phyloP scores from a whole-genome alignment of 352 stramenopile genomes.

The Phytophthora agathidicida region DNA sequence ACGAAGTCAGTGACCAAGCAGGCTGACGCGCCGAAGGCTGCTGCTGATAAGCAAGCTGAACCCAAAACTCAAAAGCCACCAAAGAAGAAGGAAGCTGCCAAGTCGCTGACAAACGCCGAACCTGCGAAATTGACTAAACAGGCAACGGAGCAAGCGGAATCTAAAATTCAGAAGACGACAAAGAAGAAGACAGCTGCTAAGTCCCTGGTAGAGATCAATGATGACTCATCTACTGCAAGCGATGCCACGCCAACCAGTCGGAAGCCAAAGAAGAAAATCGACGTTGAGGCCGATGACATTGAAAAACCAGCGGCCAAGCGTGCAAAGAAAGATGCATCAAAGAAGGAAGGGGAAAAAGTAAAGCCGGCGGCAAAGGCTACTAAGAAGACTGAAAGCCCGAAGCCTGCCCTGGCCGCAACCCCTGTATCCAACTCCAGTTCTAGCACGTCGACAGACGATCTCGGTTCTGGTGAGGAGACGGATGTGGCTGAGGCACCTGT shows the following conservation, averaged over 20 bases:
- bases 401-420: neutral
- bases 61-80: slow-evolving; percentile 10
- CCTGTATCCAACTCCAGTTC: slow-evolving; percentile 16
- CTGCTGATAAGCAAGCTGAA: slow-evolving; percentile 2
- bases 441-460: slow-evolving; percentile 14
- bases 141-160: neutral
- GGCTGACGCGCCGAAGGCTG: neutral
- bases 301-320: slow-evolving; percentile 44
- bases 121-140: neutral
- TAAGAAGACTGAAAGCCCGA: slow-evolving; percentile 18
- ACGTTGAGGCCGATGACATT: slow-evolving; percentile 26
- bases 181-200: slow-evolving; percentile 32
- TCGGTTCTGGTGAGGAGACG: slow-evolving; percentile 23
- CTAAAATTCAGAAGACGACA: slow-evolving; percentile 14
- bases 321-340: slow-evolving; percentile 35
- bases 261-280: slow-evolving; percentile 50
- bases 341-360: slow-evolving; percentile 28
- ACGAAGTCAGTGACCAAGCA: slow-evolving; percentile 11
- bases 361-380: slow-evolving; percentile 15
- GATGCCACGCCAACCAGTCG: slow-evolving; percentile 15
- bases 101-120: slow-evolving; percentile 2
- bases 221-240: slow-evolving; percentile 32
- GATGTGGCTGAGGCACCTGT: slow-evolving; percentile 29
- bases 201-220: neutral
- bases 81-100: slow-evolving; percentile 33